Conservation (phyloP, 306 rosid genomes). For the Abrus pulchellus region DNA sequence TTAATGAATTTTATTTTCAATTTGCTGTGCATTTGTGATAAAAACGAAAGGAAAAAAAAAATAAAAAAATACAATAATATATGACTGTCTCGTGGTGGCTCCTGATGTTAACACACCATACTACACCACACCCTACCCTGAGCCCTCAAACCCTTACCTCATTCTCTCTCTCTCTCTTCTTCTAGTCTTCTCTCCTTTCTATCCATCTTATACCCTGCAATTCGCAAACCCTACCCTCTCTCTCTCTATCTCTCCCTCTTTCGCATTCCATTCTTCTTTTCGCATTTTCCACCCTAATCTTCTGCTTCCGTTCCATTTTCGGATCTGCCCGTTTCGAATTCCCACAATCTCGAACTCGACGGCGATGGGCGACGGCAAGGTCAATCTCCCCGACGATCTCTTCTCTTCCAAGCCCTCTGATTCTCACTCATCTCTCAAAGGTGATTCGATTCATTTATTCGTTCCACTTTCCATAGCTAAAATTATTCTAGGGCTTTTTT, state of each 20-base stretch:
- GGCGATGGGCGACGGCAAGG: conserved; percentile 61
- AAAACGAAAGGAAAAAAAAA: not conserved
- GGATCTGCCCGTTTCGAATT: conserved; percentile 47
- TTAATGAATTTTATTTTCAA: too few relatives aligned
- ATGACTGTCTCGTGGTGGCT: conserved; percentile 48
- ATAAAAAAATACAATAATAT: conserved; percentile 10
- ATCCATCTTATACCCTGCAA: conserved; percentile 55
- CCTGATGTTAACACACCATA: conserved; percentile 45
- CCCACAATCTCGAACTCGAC: conserved; percentile 46
- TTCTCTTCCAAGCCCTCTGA: conserved; percentile 59
- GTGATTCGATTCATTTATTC: conserved; percentile 44
- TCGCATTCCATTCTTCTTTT: conserved; percentile 25
- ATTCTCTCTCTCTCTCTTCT: conserved; percentile 18
- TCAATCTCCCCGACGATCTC: conserved; percentile 74
- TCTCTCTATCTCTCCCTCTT: conserved; percentile 26
- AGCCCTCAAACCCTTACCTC: conserved; percentile 56
- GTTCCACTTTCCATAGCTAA: not conserved
- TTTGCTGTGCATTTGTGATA: not conserved
- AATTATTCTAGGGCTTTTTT: conserved; percentile 44
- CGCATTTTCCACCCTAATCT: conserved; percentile 38
- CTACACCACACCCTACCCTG: conserved; percentile 28
- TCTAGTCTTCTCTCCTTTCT: conserved; percentile 40
- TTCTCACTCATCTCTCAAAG: conserved; percentile 54
- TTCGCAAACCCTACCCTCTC: conserved; percentile 58
- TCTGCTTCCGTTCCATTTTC: conserved; percentile 25